Percentiles rank a stretch among this genome's conserved stretches.
Evolutionary conservation across 2,329 filamentous ascomycete genomes (phyloP).

Genomic region (Davidsoniella eucalypti): DNA sequence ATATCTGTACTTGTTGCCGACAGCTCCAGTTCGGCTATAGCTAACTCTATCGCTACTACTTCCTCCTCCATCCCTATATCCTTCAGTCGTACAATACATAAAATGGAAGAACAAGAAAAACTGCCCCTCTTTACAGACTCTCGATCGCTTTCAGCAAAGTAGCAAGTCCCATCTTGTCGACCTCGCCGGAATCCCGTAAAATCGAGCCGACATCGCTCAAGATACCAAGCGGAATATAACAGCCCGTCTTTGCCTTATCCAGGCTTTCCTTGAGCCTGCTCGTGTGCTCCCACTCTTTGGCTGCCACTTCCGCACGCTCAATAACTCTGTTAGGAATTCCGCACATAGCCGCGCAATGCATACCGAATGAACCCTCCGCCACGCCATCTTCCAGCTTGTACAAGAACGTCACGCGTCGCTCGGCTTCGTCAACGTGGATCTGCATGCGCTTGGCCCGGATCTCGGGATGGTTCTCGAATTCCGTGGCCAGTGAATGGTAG

Average conservation of each 20-base stretch:
- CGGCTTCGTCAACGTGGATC: constrained; percentile 75
- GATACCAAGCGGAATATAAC: constrained; percentile 69
- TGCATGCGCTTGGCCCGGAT: constrained; percentile 79
- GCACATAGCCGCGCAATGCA: constrained; percentile 98
- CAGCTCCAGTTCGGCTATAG: too few species aligned
- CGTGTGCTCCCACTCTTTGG: constrained; percentile 88
- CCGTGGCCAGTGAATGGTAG: constrained; percentile 83
- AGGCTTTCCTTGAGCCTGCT: constrained; percentile 76
- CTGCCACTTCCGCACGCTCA: constrained; percentile 72
- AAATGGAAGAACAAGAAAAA: too few species aligned
- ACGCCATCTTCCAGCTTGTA: constrained; percentile 90
- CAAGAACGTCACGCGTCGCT: constrained; percentile 82
- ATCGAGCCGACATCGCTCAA: constrained; percentile 76
- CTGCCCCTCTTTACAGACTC: constrained; percentile 25
- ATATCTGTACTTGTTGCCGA: too few species aligned
- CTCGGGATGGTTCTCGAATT: constrained; percentile 82
- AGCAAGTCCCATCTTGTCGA: constrained; percentile 36
- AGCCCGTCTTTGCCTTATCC: constrained; percentile 61
- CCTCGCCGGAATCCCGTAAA: constrained; percentile 40
- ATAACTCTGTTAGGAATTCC: constrained; percentile 75
- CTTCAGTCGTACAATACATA: too few species aligned
- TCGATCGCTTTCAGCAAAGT: constrained; percentile 46
- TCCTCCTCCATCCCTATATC: too few species aligned
- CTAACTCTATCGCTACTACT: too few species aligned
- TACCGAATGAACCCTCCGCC: constrained; percentile 91